Evolutionary conservation across 2,329 filamentous ascomycete species (phyloP).

Genomic region (Colletotrichum eleusines): DNA sequence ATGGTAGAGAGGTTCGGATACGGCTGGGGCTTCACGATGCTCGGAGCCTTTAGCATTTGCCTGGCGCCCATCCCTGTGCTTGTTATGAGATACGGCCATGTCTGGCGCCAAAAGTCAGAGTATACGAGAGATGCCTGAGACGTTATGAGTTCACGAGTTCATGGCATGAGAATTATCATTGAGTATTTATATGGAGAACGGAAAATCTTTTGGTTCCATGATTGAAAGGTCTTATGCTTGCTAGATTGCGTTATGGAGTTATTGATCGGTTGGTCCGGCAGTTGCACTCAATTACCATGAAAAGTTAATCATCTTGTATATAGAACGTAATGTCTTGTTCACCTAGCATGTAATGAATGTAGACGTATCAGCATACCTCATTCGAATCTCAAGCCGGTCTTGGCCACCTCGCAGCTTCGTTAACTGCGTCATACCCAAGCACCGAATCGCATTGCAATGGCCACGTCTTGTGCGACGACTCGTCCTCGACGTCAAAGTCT

Average conservation of each 20-base stretch:
- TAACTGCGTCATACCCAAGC: not conserved
- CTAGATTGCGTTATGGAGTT: not conserved
- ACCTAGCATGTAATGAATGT: not conserved
- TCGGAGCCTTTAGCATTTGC: conserved; percentile 56
- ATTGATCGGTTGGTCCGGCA: not conserved
- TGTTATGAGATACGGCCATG: conserved; percentile 62
- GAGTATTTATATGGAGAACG: not conserved
- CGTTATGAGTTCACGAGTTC: conserved; percentile 5
- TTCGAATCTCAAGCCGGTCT: not conserved
- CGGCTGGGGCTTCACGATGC: conserved; percentile 62
- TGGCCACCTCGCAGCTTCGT: not conserved
- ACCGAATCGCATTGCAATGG: not conserved
- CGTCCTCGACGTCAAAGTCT: not conserved
- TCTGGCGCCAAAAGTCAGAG: conserved; percentile 63
- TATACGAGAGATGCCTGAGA: conserved; percentile 58
- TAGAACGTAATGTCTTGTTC: not conserved
- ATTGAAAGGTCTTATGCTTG: not conserved
- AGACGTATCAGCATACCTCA: not conserved
- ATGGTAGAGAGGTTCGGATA: conserved; percentile 62
- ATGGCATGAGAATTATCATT: not conserved
- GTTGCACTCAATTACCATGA: too few relatives aligned
- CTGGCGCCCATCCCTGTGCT: conserved; percentile 64
- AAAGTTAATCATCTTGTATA: not conserved
- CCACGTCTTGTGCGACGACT: not conserved
- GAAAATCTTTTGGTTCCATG: not conserved